Conservation (phyloP, 192 early-diverging fungal genomes). For the Coemansia brasiliensis region DNA sequence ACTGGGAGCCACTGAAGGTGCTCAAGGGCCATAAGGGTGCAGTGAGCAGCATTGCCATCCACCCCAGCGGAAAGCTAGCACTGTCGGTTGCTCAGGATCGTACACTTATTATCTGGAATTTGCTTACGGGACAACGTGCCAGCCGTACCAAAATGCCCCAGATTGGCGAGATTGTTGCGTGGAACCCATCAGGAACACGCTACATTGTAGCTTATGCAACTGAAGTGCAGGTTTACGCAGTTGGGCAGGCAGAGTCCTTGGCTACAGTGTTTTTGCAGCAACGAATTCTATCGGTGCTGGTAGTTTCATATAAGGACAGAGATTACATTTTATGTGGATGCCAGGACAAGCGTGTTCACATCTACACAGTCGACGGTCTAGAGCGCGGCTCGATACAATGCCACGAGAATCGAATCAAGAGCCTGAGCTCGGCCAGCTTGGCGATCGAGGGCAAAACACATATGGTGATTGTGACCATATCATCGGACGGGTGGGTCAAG, state of each 20-base stretch:
- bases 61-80: slow-evolving; percentile 94
- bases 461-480: slow-evolving; percentile 59
- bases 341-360: slow-evolving; percentile 52
- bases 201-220: slow-evolving; percentile 46
- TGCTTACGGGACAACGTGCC: slow-evolving; percentile 72
- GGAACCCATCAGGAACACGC: slow-evolving; percentile 30
- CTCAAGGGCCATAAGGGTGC: slow-evolving; percentile 74
- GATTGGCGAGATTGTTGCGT: slow-evolving; percentile 34
- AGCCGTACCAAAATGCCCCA: slow-evolving; percentile 49
- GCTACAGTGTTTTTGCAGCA: slow-evolving; percentile 43
- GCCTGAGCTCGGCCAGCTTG: slow-evolving; percentile 33
- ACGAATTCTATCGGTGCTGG: slow-evolving; percentile 33
- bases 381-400: slow-evolving; percentile 36
- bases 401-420: slow-evolving; percentile 46
- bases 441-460: slow-evolving; percentile 26
- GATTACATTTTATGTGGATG: slow-evolving; percentile 39
- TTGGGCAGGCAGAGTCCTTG: slow-evolving; percentile 37
- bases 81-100: slow-evolving; percentile 77
- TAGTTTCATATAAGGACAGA: slow-evolving; percentile 19
- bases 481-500: slow-evolving; percentile 74
- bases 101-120: slow-evolving; percentile 73
- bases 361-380: slow-evolving; percentile 38
- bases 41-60: slow-evolving; percentile 81
- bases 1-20: slow-evolving; percentile 94
- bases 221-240: slow-evolving; percentile 45